phyloP scores from a whole-genome alignment of 257 asterid genomes.

The Gynochthodes officinalis region DNA sequence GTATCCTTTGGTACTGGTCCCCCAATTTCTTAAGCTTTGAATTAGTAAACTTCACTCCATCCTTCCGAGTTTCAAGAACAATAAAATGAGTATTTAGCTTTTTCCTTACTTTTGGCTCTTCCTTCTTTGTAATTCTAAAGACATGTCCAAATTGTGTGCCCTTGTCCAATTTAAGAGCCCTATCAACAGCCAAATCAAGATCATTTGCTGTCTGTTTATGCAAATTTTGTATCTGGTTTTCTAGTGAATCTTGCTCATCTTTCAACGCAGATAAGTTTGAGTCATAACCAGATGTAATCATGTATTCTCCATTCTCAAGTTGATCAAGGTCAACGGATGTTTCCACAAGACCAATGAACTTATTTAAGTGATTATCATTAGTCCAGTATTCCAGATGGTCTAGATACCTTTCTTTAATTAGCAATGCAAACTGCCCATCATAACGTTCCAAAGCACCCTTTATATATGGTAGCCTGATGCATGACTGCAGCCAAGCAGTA shows the following conservation, averaged over 20 bases:
- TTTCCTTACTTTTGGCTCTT: conserved; percentile 95
- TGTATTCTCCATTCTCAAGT: conserved; percentile 95
- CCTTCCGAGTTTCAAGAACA: conserved; percentile 96
- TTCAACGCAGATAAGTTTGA: conserved; percentile 55
- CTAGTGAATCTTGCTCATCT: conserved; percentile 75
- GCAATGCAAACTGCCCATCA: conserved; percentile 63
- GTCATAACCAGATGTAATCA: conserved; percentile 88
- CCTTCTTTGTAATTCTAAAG: conserved; percentile 94
- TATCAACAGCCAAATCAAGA: conserved; percentile 79
- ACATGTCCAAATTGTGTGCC: conserved; percentile 91
- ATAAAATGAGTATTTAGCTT: conserved; percentile 82
- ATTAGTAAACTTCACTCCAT: conserved; percentile 92
- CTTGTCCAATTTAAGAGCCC: conserved; percentile 83
- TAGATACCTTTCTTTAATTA: conserved; percentile 69
- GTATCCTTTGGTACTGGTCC: conserved; percentile 80
- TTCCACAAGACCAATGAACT: conserved; percentile 92
- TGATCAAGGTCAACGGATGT: conserved; percentile 95
- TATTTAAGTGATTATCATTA: conserved; percentile 80
- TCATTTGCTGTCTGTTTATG: conserved; percentile 71
- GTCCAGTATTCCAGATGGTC: conserved; percentile 66
- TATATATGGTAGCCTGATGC: conserved; percentile 85
- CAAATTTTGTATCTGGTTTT: conserved; percentile 66
- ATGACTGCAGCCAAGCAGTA: conserved; percentile 54
- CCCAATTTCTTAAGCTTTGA: conserved; percentile 78
- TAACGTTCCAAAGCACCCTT: conserved; percentile 69